A percentile compares a stretch with the other conserved stretches of the same genome.
These are phyloP conservation scores for Adenanthera pavonina DNA, from an alignment of 306 rosid genomes.

Conservation along the genomic window DNA sequence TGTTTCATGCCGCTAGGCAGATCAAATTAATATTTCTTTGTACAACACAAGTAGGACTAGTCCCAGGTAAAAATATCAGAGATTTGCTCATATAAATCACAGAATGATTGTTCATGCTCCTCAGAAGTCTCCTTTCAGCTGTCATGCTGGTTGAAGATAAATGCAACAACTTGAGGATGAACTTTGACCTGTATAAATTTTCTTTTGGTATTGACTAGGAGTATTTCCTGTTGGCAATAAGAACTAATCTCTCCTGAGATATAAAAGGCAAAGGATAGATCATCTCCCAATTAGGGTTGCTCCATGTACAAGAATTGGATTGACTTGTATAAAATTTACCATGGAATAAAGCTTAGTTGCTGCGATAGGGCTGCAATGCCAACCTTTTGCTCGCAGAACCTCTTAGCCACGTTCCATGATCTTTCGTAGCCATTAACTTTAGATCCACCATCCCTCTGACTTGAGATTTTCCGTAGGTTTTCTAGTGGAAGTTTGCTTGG, in stretches of 20 bases:
- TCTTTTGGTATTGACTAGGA: too few species aligned
- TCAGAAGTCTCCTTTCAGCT: neutral
- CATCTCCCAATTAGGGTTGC: too few species aligned
- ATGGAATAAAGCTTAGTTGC: neutral
- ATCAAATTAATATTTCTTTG: neutral
- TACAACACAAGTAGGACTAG: neutral
- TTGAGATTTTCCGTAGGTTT: neutral
- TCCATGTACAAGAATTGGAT: too few species aligned
- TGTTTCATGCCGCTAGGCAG: neutral
- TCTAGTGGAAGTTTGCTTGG: constrained; percentile 21
- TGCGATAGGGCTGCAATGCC: neutral
- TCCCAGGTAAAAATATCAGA: neutral
- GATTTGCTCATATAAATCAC: neutral
- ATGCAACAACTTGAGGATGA: neutral
- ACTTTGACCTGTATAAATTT: neutral
- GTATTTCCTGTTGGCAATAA: too few species aligned
- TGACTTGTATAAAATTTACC: neutral
- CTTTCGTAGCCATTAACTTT: constrained; percentile 11
- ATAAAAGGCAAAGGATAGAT: too few species aligned
- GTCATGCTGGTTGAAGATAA: neutral
- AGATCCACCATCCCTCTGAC: constrained; percentile 16
- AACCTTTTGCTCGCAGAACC: neutral
- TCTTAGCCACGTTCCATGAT: neutral
- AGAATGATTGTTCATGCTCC: neutral
- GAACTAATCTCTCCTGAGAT: too few species aligned